Conservation (phyloP, 2,329 filamentous ascomycete genomes). For the Colletotrichum eleusines region DNA sequence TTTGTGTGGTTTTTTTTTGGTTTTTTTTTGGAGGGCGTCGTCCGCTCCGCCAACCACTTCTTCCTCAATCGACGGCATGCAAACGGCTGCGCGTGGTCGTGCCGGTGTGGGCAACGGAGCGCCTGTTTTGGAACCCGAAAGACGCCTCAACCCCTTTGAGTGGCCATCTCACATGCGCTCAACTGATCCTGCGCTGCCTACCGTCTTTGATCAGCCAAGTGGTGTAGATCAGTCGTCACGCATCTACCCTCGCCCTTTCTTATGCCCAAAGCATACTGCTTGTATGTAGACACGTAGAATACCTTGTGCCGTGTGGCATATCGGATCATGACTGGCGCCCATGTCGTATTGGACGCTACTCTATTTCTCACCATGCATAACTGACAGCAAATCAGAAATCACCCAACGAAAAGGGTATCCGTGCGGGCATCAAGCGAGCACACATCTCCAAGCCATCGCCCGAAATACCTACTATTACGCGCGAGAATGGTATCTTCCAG, state of each 20-base stretch:
- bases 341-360: neutral
- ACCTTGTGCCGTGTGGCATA: neutral
- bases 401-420: neutral
- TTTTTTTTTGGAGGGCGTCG: conserved; percentile 1
- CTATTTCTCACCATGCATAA: neutral
- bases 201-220: neutral
- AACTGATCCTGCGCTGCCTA: conserved; percentile 9
- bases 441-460: conserved; percentile 1
- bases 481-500: conserved; percentile 17
- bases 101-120: neutral
- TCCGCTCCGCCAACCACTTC: neutral
- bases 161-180: neutral
- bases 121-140: neutral
- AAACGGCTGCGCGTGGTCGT: neutral
- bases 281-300: neutral
- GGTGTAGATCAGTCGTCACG: neutral
- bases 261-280: neutral
- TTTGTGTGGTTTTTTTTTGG: no score
- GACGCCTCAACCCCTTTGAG: conserved; percentile 13
- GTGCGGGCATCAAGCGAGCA: neutral
- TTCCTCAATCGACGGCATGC: neutral
- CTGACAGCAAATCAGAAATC: conserved; percentile 9
- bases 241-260: neutral
- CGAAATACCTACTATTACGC: conserved; percentile 7
- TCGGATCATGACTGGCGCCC: conserved; percentile 8